phyloP scores from a whole-genome alignment of 129 eudicot genomes.

The Ambrosia trifida region DNA sequence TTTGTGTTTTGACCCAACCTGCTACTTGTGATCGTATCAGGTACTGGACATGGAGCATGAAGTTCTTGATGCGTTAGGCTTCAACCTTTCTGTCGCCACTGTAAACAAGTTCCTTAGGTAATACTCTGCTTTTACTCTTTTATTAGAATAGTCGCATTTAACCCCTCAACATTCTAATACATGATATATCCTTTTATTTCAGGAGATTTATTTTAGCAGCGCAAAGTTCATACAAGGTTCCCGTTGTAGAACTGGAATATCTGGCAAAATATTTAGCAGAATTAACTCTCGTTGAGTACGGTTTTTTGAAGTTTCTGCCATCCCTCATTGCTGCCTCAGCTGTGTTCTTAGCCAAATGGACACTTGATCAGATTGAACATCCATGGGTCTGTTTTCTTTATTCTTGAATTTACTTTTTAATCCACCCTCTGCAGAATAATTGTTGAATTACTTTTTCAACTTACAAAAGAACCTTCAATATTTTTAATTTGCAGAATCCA shows the following conservation, averaged over 20 bases:
- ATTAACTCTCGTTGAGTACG: constrained; percentile 72
- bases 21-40: constrained; percentile 33
- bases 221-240: constrained; percentile 71
- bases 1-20: background rate
- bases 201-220: constrained; percentile 95
- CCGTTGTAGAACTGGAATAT: constrained; percentile 69
- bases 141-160: background rate
- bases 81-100: constrained; percentile 75
- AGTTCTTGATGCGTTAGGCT: constrained; percentile 61
- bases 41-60: constrained; percentile 80
- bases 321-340: constrained; percentile 93
- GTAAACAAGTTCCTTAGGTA: constrained; percentile 78
- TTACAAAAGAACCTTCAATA: background rate
- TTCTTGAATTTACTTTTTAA: background rate
- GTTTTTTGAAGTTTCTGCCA: constrained; percentile 75
- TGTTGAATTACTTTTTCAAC: constrained; percentile 2
- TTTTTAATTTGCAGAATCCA: constrained; percentile 63
- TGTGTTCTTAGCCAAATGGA: constrained; percentile 93
- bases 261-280: constrained; percentile 88
- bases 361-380: constrained; percentile 72
- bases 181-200: constrained; percentile 15
- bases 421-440: background rate
- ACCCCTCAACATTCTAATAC: constrained; percentile 16
- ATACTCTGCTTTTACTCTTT: constrained; percentile 15
- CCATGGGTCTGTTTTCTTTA: constrained; percentile 77